Conservation (phyloP, 306 rosid species). For the Vigna trinervia region DNA sequence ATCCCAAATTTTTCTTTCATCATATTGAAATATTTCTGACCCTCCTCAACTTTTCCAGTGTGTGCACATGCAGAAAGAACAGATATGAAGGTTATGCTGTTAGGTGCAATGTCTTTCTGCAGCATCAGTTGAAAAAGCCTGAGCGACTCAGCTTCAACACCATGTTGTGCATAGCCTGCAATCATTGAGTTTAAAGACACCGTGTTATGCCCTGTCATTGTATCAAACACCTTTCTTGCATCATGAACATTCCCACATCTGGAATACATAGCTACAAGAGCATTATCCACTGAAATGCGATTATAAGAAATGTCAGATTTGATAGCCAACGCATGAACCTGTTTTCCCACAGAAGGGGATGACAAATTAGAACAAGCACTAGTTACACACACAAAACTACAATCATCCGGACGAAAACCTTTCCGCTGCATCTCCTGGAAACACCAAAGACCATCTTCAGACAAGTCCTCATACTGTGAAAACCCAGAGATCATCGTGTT, state of each 20-base stretch:
- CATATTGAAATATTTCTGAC: constrained; percentile 68
- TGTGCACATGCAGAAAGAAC: constrained; percentile 82
- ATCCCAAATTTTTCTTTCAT: constrained; percentile 76
- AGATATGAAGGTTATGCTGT: constrained; percentile 72
- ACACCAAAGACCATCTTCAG: constrained; percentile 65
- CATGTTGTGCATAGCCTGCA: constrained; percentile 83
- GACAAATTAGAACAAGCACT: constrained; percentile 86
- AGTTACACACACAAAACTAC: constrained; percentile 72
- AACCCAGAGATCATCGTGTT: constrained; percentile 90
- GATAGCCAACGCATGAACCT: constrained; percentile 73
- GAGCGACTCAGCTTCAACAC: constrained; percentile 66
- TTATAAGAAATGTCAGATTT: constrained; percentile 77
- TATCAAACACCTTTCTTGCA: constrained; percentile 73
- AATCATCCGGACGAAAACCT: constrained; percentile 74
- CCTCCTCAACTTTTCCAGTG: constrained; percentile 81
- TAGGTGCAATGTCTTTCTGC: constrained; percentile 57
- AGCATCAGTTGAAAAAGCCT: constrained; percentile 74
- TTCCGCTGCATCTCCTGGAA: constrained; percentile 66
- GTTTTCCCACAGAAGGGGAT: constrained; percentile 75
- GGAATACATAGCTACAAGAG: constrained; percentile 82
- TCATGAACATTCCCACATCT: constrained; percentile 80
- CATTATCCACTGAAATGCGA: constrained; percentile 75
- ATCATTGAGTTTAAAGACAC: constrained; percentile 79
- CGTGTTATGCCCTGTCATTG: constrained; percentile 69
- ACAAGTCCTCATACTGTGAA: constrained; percentile 70